A percentile compares a stretch with the other conserved stretches of the same genome.
These are phyloP conservation scores for Penicillium sp. DNA, from an alignment of 2,329 filamentous ascomycete species.

Conservation along the genomic window DNA sequence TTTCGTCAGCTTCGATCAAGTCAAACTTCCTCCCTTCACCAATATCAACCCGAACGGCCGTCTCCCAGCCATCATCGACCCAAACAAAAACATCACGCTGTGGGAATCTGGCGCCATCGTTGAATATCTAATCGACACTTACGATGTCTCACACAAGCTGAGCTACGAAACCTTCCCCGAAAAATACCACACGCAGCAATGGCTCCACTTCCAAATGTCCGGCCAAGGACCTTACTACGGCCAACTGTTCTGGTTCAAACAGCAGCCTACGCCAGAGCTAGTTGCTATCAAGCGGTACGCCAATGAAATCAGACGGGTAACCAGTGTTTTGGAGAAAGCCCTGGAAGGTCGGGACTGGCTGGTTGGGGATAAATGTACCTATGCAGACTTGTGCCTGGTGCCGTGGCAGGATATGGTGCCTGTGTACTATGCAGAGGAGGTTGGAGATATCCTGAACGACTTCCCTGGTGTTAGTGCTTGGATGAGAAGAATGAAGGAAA, in stretches of 20 bases:
- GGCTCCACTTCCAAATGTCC: slow-evolving; percentile 38
- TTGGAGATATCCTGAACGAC: too few species aligned
- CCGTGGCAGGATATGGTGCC: too few species aligned
- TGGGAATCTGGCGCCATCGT: background rate
- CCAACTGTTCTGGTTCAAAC: slow-evolving; percentile 48
- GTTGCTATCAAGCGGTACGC: slow-evolving; percentile 50
- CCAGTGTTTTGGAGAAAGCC: too few species aligned
- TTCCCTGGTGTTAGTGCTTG: too few species aligned
- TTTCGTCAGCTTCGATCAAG: background rate
- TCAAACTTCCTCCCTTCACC: slow-evolving; percentile 17
- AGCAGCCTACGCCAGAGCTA: slow-evolving; percentile 48
- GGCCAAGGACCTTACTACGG: slow-evolving; percentile 56
- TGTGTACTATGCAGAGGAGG: too few species aligned
- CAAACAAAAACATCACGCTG: background rate
- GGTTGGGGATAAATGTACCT: too few species aligned
- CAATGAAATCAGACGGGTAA: slow-evolving; percentile 39
- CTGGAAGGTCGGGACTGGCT: too few species aligned
- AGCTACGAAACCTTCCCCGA: slow-evolving; percentile 21
- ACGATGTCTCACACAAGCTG: background rate
- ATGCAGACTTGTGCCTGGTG: too few species aligned
- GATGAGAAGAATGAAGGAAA: too few species aligned
- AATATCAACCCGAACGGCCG: background rate
- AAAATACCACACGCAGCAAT: slow-evolving; percentile 8
- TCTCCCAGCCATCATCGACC: background rate
- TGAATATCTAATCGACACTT: background rate